Evolutionary conservation across 164 flowering plant species (phyloP).

Genomic region (Tetracentron sinense): DNA sequence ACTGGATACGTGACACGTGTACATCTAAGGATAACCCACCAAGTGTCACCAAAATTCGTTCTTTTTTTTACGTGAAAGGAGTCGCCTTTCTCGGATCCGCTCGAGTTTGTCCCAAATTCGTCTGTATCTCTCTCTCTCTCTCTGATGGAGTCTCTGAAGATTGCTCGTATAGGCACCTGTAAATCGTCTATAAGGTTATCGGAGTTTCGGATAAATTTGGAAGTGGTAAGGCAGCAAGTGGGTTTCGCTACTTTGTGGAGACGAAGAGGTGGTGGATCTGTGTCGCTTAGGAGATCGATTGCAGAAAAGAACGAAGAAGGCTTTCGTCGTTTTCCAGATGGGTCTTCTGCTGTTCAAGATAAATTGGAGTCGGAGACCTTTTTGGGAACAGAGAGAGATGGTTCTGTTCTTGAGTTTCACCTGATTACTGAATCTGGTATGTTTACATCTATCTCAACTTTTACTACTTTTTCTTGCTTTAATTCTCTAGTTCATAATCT

Average conservation of each 20-base stretch:
- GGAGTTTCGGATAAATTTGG: background rate
- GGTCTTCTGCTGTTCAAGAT: conserved; percentile 17
- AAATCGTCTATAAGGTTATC: background rate
- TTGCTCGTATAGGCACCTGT: background rate
- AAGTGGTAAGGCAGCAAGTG: conserved; percentile 12
- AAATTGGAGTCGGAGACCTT: conserved; percentile 27
- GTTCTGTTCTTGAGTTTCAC: conserved; percentile 42
- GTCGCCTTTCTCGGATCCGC: no score
- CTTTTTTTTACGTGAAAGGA: no score
- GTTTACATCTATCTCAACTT: background rate
- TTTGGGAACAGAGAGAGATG: conserved; percentile 40
- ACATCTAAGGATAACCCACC: no score
- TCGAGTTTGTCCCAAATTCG: no score
- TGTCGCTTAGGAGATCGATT: conserved; percentile 19
- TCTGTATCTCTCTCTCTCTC: background rate
- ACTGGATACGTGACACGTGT: no score
- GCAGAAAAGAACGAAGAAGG: conserved; percentile 12
- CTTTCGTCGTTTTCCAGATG: conserved; percentile 18
- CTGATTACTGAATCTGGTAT: conserved; percentile 40
- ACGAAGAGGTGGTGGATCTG: conserved; percentile 8
- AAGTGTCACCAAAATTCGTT: no score
- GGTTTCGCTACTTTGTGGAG: conserved; percentile 13
- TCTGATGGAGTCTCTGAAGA: conserved; percentile 18
- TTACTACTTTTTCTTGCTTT: background rate
- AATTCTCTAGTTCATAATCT: no score